Percentiles rank a stretch among this genome's conserved stretches.
phyloP scores from a whole-genome alignment of 345 rosid species.

The Ailanthus altissimus region DNA sequence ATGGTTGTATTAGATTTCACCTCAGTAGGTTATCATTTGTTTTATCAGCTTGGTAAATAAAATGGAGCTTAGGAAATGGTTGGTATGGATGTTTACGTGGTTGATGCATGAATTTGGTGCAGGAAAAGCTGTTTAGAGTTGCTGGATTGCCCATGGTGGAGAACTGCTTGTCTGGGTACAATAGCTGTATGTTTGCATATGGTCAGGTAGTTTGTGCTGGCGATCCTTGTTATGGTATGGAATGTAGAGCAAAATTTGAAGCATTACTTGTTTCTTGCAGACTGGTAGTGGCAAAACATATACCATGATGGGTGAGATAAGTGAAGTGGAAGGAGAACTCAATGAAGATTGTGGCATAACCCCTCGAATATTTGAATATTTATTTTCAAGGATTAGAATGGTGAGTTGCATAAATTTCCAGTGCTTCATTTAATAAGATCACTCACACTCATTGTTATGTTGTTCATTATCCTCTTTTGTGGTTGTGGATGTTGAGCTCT shows the following conservation, averaged over 20 bases:
- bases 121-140: constrained; percentile 76
- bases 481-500: neutral
- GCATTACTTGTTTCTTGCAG: constrained; percentile 44
- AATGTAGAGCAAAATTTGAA: neutral
- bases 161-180: constrained; percentile 93
- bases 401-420: constrained; percentile 30
- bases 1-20: neutral
- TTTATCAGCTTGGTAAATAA: too few relatives aligned
- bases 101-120: constrained; percentile 23
- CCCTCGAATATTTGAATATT: constrained; percentile 77
- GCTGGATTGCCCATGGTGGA: constrained; percentile 96
- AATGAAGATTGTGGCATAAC: constrained; percentile 80
- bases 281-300: constrained; percentile 98
- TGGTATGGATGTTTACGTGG: constrained; percentile 17
- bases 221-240: neutral
- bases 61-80: neutral
- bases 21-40: neutral
- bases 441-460: neutral
- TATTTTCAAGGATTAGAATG: constrained; percentile 74
- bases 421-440: neutral
- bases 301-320: constrained; percentile 92
- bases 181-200: constrained; percentile 93
- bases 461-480: neutral
- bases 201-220: constrained; percentile 68
- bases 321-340: constrained; percentile 50